Conservation (phyloP, 2,329 filamentous ascomycete species). For the Talaromyces amestolkiae region DNA sequence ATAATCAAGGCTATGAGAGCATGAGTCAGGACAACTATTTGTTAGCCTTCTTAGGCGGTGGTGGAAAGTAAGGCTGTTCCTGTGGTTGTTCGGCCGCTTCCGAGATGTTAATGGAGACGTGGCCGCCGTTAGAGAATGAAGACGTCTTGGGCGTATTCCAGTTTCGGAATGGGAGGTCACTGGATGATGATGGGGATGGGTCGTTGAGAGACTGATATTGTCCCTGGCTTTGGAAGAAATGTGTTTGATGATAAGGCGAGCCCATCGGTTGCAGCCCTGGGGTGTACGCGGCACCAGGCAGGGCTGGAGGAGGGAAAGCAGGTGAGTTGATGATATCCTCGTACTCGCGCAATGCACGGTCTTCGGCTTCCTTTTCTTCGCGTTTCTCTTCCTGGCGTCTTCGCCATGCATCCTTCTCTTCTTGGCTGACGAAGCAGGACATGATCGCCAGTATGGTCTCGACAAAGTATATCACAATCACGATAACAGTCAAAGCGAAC, state of each 20-base stretch:
- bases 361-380: slow-evolving; percentile 42
- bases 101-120: slow-evolving; percentile 4
- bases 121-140: slow-evolving; percentile 3
- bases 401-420: slow-evolving; percentile 34
- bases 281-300: slow-evolving; percentile 27
- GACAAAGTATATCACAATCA: slow-evolving; percentile 53
- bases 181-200: slow-evolving; percentile 19
- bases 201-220: slow-evolving; percentile 15
- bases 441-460: slow-evolving; percentile 50
- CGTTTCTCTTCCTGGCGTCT: slow-evolving; percentile 38
- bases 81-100: neutral
- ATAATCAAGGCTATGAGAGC: neutral
- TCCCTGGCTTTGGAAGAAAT: slow-evolving; percentile 10
- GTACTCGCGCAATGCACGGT: slow-evolving; percentile 25
- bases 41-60: slow-evolving; percentile 41
- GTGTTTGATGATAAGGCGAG: slow-evolving; percentile 6
- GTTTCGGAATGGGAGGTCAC: slow-evolving; percentile 42
- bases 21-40: neutral
- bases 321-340: slow-evolving; percentile 41
- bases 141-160: slow-evolving; percentile 18
- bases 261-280: slow-evolving; percentile 6
- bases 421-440: slow-evolving; percentile 46
- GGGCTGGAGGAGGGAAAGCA: slow-evolving; percentile 31
- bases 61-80: slow-evolving; percentile 43
- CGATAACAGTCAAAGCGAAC: slow-evolving; percentile 56